Evolutionary conservation across 371 early-diverging fungal genomes (phyloP).

Genomic region (Choanephora cucurbitarum): DNA sequence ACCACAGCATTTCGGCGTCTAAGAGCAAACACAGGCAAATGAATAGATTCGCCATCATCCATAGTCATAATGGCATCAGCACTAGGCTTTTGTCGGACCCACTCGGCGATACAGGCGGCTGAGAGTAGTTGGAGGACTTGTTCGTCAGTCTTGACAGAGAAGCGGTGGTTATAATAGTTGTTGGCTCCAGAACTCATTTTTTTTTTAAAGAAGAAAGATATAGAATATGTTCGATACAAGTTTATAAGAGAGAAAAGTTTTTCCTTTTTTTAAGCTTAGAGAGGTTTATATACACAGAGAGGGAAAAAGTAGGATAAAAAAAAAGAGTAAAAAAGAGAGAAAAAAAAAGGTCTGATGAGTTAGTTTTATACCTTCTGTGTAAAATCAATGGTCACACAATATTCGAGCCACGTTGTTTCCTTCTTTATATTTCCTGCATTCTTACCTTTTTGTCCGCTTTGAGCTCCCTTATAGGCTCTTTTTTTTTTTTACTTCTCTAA

Average conservation of each 20-base stretch:
- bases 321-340: slow-evolving; percentile 1
- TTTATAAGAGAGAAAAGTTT: too few relatives aligned
- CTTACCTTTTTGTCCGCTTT: too few relatives aligned
- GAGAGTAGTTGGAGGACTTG: slow-evolving; percentile 24
- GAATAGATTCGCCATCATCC: slow-evolving; percentile 36
- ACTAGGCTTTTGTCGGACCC: slow-evolving; percentile 31
- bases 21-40: slow-evolving; percentile 43
- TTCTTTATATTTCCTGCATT: too few relatives aligned
- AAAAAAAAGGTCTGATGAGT: too few relatives aligned
- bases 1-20: slow-evolving; percentile 47
- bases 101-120: slow-evolving; percentile 30
- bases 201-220: background rate
- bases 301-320: background rate
- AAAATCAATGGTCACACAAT: too few relatives aligned
- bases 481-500: too few relatives aligned
- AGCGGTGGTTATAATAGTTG: slow-evolving; percentile 17
- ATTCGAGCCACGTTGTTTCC: too few relatives aligned
- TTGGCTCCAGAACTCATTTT: slow-evolving; percentile 6
- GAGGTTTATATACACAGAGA: too few relatives aligned
- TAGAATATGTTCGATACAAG: too few relatives aligned
- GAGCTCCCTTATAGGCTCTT: too few relatives aligned
- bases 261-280: too few relatives aligned
- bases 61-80: slow-evolving; percentile 36
- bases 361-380: too few relatives aligned
- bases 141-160: slow-evolving; percentile 29